Evolutionary conservation across 2,329 filamentous ascomycete species (phyloP).

Genomic region (Fusarium chuoi): DNA sequence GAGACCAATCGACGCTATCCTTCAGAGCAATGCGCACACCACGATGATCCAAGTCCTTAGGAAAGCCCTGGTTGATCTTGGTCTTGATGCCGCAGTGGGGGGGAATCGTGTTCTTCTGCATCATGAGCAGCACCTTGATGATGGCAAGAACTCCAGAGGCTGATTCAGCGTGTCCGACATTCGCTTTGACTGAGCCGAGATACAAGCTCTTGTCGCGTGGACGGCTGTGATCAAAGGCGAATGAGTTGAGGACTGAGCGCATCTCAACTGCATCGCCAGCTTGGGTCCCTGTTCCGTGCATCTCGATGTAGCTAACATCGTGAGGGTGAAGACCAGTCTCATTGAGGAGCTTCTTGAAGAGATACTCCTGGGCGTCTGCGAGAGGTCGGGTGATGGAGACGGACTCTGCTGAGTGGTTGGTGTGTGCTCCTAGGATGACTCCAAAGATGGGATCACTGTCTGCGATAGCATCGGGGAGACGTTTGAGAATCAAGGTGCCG

Average conservation of each 20-base stretch:
- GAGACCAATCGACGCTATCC: background rate
- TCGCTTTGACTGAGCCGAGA: slow-evolving; percentile 72
- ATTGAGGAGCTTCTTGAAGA: slow-evolving; percentile 74
- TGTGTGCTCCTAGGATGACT: slow-evolving; percentile 33
- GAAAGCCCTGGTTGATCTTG: background rate
- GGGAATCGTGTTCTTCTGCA: background rate
- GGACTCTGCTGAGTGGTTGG: slow-evolving; percentile 38
- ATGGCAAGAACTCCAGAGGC: background rate
- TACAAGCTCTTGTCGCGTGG: slow-evolving; percentile 61
- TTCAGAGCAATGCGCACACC: background rate
- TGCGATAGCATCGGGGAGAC: slow-evolving; percentile 50
- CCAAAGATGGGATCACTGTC: slow-evolving; percentile 39
- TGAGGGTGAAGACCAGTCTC: slow-evolving; percentile 78
- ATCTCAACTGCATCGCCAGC: slow-evolving; percentile 87
- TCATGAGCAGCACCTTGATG: background rate
- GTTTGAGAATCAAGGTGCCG: slow-evolving; percentile 79
- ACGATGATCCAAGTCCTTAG: background rate
- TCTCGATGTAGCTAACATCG: slow-evolving; percentile 85
- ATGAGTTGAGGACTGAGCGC: slow-evolving; percentile 74
- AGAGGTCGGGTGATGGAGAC: slow-evolving; percentile 62
- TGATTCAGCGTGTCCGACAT: slow-evolving; percentile 66
- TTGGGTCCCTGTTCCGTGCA: slow-evolving; percentile 91
- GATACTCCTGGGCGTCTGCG: slow-evolving; percentile 67
- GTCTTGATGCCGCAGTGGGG: slow-evolving; percentile 38
- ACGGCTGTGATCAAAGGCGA: slow-evolving; percentile 60